A percentile compares a stretch with the other conserved stretches of the same genome.
phyloP scores from a whole-genome alignment of 805 yeast genomes.

The Candida parachauliodes region DNA sequence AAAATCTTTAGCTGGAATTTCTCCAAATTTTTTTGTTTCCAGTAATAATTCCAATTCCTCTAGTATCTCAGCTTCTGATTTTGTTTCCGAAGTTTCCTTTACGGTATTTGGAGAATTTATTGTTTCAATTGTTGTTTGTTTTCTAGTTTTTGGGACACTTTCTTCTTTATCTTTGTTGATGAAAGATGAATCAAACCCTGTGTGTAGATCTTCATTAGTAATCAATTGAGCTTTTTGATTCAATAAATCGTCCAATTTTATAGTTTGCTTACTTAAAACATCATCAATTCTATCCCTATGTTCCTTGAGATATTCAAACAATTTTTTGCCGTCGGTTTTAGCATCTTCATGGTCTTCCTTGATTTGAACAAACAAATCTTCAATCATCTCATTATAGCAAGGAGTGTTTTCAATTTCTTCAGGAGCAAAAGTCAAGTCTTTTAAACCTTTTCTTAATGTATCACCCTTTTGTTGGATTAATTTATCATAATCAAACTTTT shows the following conservation, averaged over 20 bases:
- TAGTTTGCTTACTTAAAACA: slow-evolving; percentile 59
- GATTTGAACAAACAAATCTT: slow-evolving; percentile 79
- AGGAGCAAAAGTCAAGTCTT: slow-evolving; percentile 31
- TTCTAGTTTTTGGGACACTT: slow-evolving; percentile 15
- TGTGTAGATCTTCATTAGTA: slow-evolving; percentile 85
- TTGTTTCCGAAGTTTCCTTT: no score
- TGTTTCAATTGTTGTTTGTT: slow-evolving; percentile 27
- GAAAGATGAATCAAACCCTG: slow-evolving; percentile 86
- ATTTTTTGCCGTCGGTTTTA: slow-evolving; percentile 29
- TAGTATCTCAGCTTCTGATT: slow-evolving; percentile 23
- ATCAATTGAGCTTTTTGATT: slow-evolving; percentile 73
- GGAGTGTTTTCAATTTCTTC: slow-evolving; percentile 45
- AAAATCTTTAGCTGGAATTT: slow-evolving; percentile 48
- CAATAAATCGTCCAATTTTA: slow-evolving; percentile 62
- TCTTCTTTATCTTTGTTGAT: slow-evolving; percentile 51
- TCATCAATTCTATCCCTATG: slow-evolving; percentile 72
- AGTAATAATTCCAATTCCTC: slow-evolving; percentile 56
- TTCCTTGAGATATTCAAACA: slow-evolving; percentile 40
- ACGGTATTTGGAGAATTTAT: slow-evolving; percentile 14
- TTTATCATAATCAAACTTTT: slow-evolving; percentile 48
- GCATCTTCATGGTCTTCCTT: slow-evolving; percentile 56
- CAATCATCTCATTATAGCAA: slow-evolving; percentile 88
- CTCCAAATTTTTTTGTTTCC: slow-evolving; percentile 64
- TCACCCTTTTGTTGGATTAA: slow-evolving; percentile 36
- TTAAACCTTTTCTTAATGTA: slow-evolving; percentile 43